Conservation (phyloP, 2,329 filamentous ascomycete genomes). For the Neurospora sp. region DNA sequence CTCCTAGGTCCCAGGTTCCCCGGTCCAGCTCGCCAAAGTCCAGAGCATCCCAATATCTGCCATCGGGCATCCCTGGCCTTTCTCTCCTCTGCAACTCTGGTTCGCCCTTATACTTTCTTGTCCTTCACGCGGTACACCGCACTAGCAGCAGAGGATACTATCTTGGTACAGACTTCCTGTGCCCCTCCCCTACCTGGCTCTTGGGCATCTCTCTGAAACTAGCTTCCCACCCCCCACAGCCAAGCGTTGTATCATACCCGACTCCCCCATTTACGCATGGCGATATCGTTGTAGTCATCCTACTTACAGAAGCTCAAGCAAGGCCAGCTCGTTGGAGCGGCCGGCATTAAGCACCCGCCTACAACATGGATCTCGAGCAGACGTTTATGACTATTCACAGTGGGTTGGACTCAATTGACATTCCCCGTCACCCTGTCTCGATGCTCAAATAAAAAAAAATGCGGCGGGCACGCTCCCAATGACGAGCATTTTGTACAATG, state of each 20-base stretch:
- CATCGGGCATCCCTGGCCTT: conserved; percentile 4
- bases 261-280: conserved; percentile 14
- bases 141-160: background rate
- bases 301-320: conserved; percentile 8
- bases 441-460: background rate
- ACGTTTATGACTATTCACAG: conserved; percentile 90
- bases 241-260: conserved; percentile 3
- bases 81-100: conserved; percentile 4
- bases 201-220: conserved; percentile 12
- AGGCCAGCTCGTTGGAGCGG: conserved; percentile 14
- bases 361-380: conserved; percentile 60
- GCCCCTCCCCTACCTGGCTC: conserved; percentile 6
- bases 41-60: background rate
- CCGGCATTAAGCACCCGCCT: conserved; percentile 19
- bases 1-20: background rate
- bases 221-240: conserved; percentile 6
- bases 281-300: conserved; percentile 9
- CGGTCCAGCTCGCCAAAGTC: background rate
- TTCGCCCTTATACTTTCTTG: background rate
- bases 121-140: background rate
- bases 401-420: conserved; percentile 32
- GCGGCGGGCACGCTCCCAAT: conserved; percentile 6
- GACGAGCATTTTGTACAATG: background rate
- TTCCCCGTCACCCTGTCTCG: conserved; percentile 5
- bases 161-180: background rate